These are phyloP conservation scores for Clitoria ternatea DNA, from an alignment of 306 rosid genomes.

Conservation along the genomic window DNA sequence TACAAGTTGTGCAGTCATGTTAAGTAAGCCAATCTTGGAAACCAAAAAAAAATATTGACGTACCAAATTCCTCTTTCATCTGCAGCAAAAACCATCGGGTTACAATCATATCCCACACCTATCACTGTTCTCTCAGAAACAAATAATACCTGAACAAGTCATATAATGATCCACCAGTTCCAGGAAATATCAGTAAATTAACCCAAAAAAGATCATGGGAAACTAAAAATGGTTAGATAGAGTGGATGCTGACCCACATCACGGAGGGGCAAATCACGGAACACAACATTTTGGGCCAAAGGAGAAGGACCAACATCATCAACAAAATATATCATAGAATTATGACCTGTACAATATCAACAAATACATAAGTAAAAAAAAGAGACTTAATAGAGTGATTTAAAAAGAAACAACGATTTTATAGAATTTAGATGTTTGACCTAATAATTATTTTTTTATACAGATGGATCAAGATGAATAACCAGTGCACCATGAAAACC, in stretches of 20 bases:
- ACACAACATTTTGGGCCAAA: constrained; percentile 80
- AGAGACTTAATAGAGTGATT: not conserved
- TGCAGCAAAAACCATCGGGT: constrained; percentile 83
- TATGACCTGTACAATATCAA: constrained; percentile 68
- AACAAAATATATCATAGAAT: constrained; percentile 90
- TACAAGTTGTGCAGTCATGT: not conserved
- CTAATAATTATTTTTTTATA: not conserved
- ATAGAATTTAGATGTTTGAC: not conserved
- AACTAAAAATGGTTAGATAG: constrained; percentile 33
- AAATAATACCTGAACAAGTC: constrained; percentile 72
- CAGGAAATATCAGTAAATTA: constrained; percentile 38
- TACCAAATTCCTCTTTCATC: constrained; percentile 91
- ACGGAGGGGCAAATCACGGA: constrained; percentile 95
- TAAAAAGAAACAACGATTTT: constrained; percentile 3
- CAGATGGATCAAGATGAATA: not conserved
- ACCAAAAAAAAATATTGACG: constrained; percentile 20
- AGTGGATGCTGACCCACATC: constrained; percentile 99
- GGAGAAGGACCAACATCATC: constrained; percentile 96
- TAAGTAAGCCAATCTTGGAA: not conserved
- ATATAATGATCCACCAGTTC: constrained; percentile 34
- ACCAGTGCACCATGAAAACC: not conserved
- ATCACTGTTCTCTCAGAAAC: constrained; percentile 79
- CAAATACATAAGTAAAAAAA: constrained; percentile 24
- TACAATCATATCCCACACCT: constrained; percentile 92
- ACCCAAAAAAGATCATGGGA: constrained; percentile 7